Base-by-base conservation (phyloP, 2,329 filamentous ascomycete genomes). In the Coniochaeta sp. region DNA sequence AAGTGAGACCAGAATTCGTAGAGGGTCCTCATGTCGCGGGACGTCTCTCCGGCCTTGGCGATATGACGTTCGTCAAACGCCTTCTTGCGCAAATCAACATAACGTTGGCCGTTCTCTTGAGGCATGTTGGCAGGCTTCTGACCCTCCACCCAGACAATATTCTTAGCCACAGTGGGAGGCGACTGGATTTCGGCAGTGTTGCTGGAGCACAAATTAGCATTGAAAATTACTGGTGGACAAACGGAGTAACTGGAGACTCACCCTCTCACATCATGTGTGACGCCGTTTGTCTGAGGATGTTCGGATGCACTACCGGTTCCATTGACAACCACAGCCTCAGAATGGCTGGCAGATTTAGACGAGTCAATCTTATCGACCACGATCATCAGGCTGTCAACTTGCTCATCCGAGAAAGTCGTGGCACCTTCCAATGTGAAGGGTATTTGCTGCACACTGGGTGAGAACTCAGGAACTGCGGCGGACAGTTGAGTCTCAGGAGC, bases 1-100 rank as follows among this genome's bases (percentile, higher is more conserved):
- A 89, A 90, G 71, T 88, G 83, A 22, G 85, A 85, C 88, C 89
- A 92, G 75, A 90, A 90, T 64, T 86, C 81, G 75, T 91, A 91
- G 32, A 90, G 80, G 61, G 85, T 79, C 69, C 84, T 81, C 79
- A 89, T 86, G 67, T 86, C 81, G 62, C 78, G 75, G 56, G 82
- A 80, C 42, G 71, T 73, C 60, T 78, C 72, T 55, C 73, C 71
- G 19, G 66, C 36, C 28, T 70, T 63, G 36, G 72, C 71, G 5
- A 62, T 58, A 36, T 70, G 67, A 59, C 78, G 72, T 60, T 75
- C 65, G 30, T 73, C 70, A 42, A 81, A 67, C 3, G 75, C 76
- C 59, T 71, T 71, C 19, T 69, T 64, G 40, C 74, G 74, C 50
- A 81, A 71, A 57, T 78, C 66, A 16, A 65, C 61, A 57, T 75